Base-by-base conservation (phyloP, 169 alveolate species). In the Babesia ovis region DNA sequence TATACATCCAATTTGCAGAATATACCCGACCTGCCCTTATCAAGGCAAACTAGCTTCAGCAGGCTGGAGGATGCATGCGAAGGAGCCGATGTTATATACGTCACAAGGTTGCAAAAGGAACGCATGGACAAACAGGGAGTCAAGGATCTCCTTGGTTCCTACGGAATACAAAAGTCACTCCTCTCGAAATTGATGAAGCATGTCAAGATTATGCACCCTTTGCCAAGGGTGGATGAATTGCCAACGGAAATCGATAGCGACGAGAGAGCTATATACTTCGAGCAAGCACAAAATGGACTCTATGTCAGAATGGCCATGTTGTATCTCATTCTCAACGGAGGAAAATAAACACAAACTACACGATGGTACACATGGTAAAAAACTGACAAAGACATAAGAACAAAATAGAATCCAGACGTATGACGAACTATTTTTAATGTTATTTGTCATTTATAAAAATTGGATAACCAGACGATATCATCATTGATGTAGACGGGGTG, bases 281-380 rank as follows among this genome's bases (percentile, higher is more conserved):
- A 74, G 29, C 95, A 92, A 84, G 95, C 95, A 14, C 77, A 91
- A 46, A 90, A 91, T 67, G 95, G 95, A 2, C 76, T 92, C 48
- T 92, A 83, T 66, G 91, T 92, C 67, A 59, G 95, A 23, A 92
- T 91, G 95, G 95, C 95, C 31, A 90, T 92, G 27, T 79, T 92
- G 58, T 80, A 89, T 34, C 73, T 91, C 43, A 71, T 85, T 34
- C 62, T 89, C 57, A 73, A 84, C 68, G 43, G 39, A 8, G 14
- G 11, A 20, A 4, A 18, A 20, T 46, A 67, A 14, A 39, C 14
- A 39, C 46, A 39, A 39, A 14, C 14, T 8, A 39, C 14, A 39
- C 14, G 14, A 39, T 39, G 14, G n/a, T n/a, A n/a, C n/a, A n/a
- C n/a, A n/a, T n/a, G n/a, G n/a, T n/a, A n/a, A n/a, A n/a, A n/a